Evolutionary conservation across 2,329 filamentous ascomycete species (phyloP), one percentile per base, ranked within the genome.

Genomic region (Aspergillus neoniger): DNA sequence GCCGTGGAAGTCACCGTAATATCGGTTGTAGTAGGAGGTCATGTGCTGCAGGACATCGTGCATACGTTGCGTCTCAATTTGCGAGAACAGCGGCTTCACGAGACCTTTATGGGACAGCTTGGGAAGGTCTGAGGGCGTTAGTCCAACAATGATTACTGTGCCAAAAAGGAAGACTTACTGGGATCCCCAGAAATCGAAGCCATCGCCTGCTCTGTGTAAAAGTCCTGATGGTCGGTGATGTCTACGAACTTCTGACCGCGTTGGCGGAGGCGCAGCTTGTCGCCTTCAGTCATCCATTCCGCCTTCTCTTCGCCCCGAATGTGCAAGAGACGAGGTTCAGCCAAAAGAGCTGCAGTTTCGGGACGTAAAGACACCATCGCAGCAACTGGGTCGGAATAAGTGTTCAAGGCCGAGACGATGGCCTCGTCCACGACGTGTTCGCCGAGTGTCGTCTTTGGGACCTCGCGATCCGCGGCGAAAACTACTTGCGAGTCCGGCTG

Each of bases 11-110:
- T 39, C 53, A 2, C 53, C 53, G n/a, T 55, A 55, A 25, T 55
- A 55, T 25, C 53, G 53, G 25, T 55, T 55, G 25, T 55, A 55
- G 53, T 55, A 55, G 39, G 38, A 30, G n/a, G 53, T 55, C 53
- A 55, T 55, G 21, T 55, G 53, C 39, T 25, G 39, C 2, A 55
- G 53, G 7, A 47, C 25, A 30, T 55, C n/a, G 25, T 47, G n/a
- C 53, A 55, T 55, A 3, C 41, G 53, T 10, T 43, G 23, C 6
- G 41, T 47, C 25, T 55, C 39, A 28, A 55, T 17, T 15, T 47
- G 53, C 3, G 41, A 39, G 21, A 55, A 55, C 10, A 55, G 41
- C 21, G 53, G 53, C 10, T 32, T 43, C 5, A 55, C 39, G 17
- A 44, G 43, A 41, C 53, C 21, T 36, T 55, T 39, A 41, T 55